Evolutionary conservation across 371 early-diverging fungal species (phyloP), one percentile per base, ranked within the genome.

Genomic region (Nematocida ironsii): DNA sequence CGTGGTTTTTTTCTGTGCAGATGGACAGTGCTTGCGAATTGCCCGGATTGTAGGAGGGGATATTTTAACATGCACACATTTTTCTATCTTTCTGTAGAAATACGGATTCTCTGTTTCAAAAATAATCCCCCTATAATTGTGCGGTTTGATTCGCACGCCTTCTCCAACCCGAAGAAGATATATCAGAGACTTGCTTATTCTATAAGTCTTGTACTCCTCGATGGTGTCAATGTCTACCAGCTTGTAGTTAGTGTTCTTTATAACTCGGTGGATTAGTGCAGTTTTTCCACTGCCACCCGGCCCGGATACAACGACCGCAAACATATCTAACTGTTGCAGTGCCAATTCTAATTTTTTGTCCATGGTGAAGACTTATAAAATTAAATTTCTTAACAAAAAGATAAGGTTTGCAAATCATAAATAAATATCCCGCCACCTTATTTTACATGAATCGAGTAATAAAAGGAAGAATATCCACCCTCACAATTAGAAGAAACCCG

Each of bases 261-360:
- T 5, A 9, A 52, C 56, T n/a, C 33, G 69, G 1, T 45, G 9
- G 11, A 68, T 44, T 40, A 50, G 13, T 7, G 9, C 44, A 39
- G 76, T 75, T 33, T 75, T 75, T 40, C 76, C 76, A 45, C 55
- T 69, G 50, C 76, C 76, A 2, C 5, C 18, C 7, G 76, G 76
- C 25, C 76, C 76, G 2, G 76, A 75, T 11, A 75, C 40, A 5
- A 75, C 76, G 39, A 75, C 23, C 1, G 69, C 23, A 20, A 44
- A 27, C 11, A 7, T 33, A 5, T 48, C 20, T 33, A 68, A 23
- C 9, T 55, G n/a, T n/a, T 54, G n/a, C 33, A 75, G 5, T 7
- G 67, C 67, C 5, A 16, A 7, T 48, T 6, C 44, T n/a, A 68
- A 25, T 4, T 23, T 16, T 39, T 47, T 52, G 5, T 68, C 69